phyloP scores from a whole-genome alignment of 805 yeast species.

The Saturnispora bothae region DNA sequence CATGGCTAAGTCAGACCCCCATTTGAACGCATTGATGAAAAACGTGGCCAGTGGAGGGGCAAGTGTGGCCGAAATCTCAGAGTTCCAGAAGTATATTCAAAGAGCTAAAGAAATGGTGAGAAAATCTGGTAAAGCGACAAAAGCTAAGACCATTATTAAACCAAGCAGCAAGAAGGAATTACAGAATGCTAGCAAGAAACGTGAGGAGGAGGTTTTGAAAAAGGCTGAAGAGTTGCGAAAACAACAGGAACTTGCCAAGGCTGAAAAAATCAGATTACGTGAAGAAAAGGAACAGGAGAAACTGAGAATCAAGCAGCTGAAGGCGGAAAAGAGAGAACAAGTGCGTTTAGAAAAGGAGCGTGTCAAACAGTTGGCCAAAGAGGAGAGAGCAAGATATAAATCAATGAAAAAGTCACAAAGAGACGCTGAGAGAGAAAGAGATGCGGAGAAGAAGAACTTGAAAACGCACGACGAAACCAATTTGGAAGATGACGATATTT shows the following conservation, averaged over 20 bases:
- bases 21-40: slow-evolving; percentile 65
- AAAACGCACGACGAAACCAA: slow-evolving; percentile 12
- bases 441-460: slow-evolving; percentile 14
- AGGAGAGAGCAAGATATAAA: slow-evolving; percentile 18
- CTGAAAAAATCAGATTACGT: slow-evolving; percentile 13
- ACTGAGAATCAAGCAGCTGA: slow-evolving; percentile 14
- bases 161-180: slow-evolving; percentile 5
- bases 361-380: slow-evolving; percentile 14
- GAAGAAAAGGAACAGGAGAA: slow-evolving; percentile 19
- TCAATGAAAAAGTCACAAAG: slow-evolving; percentile 17
- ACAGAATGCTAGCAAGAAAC: slow-evolving; percentile 11
- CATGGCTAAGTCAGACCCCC: slow-evolving; percentile 65
- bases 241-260: slow-evolving; percentile 13
- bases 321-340: slow-evolving; percentile 15
- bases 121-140: not conserved
- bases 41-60: slow-evolving; percentile 81
- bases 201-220: slow-evolving; percentile 11
- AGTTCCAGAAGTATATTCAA: slow-evolving; percentile 72
- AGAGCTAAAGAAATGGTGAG: slow-evolving; percentile 61
- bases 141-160: not conserved
- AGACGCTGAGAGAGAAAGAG: slow-evolving; percentile 18
- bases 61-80: slow-evolving; percentile 54
- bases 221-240: slow-evolving; percentile 11
- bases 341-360: slow-evolving; percentile 17
- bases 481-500: slow-evolving; percentile 16